Base-by-base conservation (phyloP, 2,329 filamentous ascomycete species). In the Botryotinia narcissicola region DNA sequence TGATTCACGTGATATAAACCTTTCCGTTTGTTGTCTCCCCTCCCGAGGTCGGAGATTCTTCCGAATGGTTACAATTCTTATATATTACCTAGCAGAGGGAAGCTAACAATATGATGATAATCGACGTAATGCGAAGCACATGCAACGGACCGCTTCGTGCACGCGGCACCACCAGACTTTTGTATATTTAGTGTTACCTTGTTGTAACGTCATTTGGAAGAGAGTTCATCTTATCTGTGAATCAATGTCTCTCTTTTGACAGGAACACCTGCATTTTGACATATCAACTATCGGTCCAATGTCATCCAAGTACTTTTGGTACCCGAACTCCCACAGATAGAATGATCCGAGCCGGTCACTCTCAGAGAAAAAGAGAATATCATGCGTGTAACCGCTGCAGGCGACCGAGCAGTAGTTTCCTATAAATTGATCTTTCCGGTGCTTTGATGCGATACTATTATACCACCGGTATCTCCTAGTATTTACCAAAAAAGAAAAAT, bases 71-170 rank as follows among this genome's bases (percentile, higher is more conserved):
- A 37, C 46, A 57, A 25, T 7, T 42, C 25, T 48, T 22, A 18
- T 25, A 25, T 20, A 66, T 7, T 44, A 5, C 25, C 25, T 54
- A 54, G 48, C 14, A 54, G 48, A 54, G 3, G 14, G 37, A 12
- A 32, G n/a, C 25, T 42, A 44, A 51, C 40, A n/a, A 37, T 67
- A 46, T 32, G n/a, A 42, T 29, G 35, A 40, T 48, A 32, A 48
- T 68, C 14, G 46, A 57, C 37, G 20, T 44, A 8, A 63, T 29
- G 40, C 40, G 42, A 44, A 32, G 67, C 68, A 62, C 8, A 70
- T 70, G 68, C 68, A 71, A 51, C 44, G 44, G 59, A 42, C 32
- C 32, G 69, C 69, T 64, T 71, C 29, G 59, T 71, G 66, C 66
- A 68, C 48, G 12, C 54, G 59, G 35, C 59, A 40, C 51, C 68